Conservation (phyloP, 2,329 filamentous ascomycete genomes). For the Stenocarpella maydis region DNA sequence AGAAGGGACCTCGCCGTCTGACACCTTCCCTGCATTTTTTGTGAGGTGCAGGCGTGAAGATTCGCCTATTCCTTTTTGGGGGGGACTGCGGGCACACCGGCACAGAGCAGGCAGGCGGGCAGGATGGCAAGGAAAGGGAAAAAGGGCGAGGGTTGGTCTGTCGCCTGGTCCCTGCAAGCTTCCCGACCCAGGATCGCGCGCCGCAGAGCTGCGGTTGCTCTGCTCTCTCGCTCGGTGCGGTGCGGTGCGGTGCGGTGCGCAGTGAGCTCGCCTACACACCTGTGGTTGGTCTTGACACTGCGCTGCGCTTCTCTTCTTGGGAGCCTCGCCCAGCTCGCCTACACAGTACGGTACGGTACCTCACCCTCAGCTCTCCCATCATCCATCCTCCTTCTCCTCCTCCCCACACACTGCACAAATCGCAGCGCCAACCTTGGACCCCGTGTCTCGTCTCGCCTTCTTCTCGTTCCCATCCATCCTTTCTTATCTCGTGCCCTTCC, state of each 20-base stretch:
- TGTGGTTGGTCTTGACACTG: not conserved
- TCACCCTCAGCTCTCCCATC: constrained; percentile 18
- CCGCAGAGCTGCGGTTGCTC: constrained; percentile 4
- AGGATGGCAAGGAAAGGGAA: not conserved
- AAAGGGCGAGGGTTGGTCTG: not conserved
- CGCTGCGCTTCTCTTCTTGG: constrained; percentile 21
- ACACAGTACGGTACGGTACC: not conserved
- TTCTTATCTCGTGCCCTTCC: constrained; percentile 38
- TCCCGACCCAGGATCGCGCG: constrained; percentile 16
- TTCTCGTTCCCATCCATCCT: constrained; percentile 35
- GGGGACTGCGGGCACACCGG: constrained; percentile 1
- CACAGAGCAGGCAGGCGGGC: not conserved
- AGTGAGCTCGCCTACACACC: constrained; percentile 7
- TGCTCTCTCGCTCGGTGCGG: not conserved
- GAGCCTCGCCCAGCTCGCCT: constrained; percentile 25
- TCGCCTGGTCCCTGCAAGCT: constrained; percentile 17
- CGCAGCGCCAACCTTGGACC: constrained; percentile 35
- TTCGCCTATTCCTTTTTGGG: constrained; percentile 20
- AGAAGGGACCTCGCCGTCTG: constrained; percentile 4
- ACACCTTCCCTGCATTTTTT: constrained; percentile 28
- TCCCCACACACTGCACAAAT: constrained; percentile 35
- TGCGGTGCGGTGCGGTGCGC: not conserved
- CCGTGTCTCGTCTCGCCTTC: constrained; percentile 36
- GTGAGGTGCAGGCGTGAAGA: constrained; percentile 21
- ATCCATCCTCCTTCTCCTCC: constrained; percentile 22